A percentile compares a stretch with the other conserved stretches of the same genome.
phyloP scores from a whole-genome alignment of 2,329 filamentous ascomycete species.

The Rhynchosporium graminicola region DNA sequence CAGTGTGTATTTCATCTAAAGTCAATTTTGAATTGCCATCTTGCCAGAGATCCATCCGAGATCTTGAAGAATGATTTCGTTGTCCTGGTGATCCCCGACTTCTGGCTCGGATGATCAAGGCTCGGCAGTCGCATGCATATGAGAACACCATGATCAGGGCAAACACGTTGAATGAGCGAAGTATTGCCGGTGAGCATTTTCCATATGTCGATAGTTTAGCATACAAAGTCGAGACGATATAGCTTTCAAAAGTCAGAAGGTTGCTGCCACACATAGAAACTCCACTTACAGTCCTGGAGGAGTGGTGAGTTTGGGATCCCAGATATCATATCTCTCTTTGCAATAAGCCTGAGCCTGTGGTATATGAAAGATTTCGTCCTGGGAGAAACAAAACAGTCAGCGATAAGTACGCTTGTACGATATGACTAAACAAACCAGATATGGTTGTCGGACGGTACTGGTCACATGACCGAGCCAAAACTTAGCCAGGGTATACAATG shows the following conservation, averaged over 20 bases:
- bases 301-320: conserved; percentile 98
- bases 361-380: conserved; percentile 89
- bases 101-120: conserved; percentile 25
- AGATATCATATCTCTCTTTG: conserved; percentile 68
- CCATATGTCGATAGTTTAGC: conserved; percentile 40
- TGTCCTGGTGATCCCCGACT: neutral
- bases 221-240: conserved; percentile 49
- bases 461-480: conserved; percentile 37
- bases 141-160: conserved; percentile 46
- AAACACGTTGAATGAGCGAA: conserved; percentile 53
- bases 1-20: conserved; percentile 52
- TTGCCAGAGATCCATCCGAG: neutral
- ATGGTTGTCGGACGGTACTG: conserved; percentile 35
- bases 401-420: neutral
- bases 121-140: conserved; percentile 35
- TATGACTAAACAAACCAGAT: conserved; percentile 29
- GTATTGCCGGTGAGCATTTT: conserved; percentile 45
- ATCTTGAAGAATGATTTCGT: conserved; percentile 12
- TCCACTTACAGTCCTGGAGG: conserved; percentile 75
- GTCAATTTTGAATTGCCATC: conserved; percentile 8
- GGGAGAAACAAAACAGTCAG: neutral
- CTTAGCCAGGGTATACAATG: conserved; percentile 11
- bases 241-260: conserved; percentile 41
- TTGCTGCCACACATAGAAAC: neutral
- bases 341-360: conserved; percentile 91